phyloP scores from a whole-genome alignment of 345 rosid species.

The Trapa bicornis region DNA sequence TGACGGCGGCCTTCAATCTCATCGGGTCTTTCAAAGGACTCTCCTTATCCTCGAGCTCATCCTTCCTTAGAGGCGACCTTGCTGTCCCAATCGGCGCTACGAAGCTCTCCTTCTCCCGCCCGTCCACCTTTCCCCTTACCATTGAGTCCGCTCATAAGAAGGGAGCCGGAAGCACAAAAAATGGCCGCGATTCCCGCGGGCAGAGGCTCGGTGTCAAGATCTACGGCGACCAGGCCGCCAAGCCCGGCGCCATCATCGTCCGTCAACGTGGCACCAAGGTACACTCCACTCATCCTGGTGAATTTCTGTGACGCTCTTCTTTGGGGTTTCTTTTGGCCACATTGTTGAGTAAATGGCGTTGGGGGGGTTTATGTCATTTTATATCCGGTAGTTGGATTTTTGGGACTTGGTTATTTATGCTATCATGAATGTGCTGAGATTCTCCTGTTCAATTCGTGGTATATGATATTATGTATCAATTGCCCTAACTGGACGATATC shows the following conservation, averaged over 20 bases:
- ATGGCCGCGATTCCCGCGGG: constrained; percentile 90
- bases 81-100: constrained; percentile 12
- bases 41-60: constrained; percentile 41
- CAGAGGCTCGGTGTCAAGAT: constrained; percentile 91
- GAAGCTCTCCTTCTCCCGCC: constrained; percentile 24
- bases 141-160: constrained; percentile 91
- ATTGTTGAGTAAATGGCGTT: background rate
- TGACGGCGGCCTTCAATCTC: constrained; percentile 40
- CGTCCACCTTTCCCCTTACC: constrained; percentile 37
- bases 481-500: background rate
- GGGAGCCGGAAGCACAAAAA: constrained; percentile 98
- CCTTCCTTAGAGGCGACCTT: constrained; percentile 49
- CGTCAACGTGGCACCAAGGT: constrained; percentile 99
- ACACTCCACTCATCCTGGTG: background rate
- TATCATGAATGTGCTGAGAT: too few species aligned
- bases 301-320: too few species aligned
- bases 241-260: constrained; percentile 85
- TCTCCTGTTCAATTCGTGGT: too few species aligned
- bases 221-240: constrained; percentile 79
- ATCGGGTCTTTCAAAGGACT: constrained; percentile 53
- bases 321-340: background rate
- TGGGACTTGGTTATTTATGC: background rate
- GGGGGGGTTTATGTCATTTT: background rate
- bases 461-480: too few species aligned
- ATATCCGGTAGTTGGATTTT: background rate